Base-by-base conservation (phyloP, 371 early-diverging fungal genomes). In the Mucor sp. region DNA sequence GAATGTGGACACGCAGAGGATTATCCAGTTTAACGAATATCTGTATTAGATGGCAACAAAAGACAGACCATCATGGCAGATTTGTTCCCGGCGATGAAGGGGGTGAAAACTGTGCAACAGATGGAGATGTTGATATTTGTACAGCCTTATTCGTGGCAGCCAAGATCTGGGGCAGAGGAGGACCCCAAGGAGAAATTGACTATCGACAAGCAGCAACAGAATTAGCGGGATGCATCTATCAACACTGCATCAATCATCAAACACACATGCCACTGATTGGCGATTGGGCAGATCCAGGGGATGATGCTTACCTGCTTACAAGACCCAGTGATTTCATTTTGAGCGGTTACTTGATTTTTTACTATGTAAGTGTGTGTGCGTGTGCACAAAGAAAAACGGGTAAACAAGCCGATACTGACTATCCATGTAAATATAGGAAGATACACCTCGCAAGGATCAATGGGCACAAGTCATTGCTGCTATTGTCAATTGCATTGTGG, bases 281-380 rank as follows among this genome's bases (percentile, higher is more conserved):
- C 25, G 89, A 89, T 55, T 89, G 89, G 89, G 86, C 85, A 37
- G 76, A 81, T 44, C 77, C 74, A 33, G 86, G 84, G 11, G 83
- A 83, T 59, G 85, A 85, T 32, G 83, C 79, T 17, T 74, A 80
- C 32, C 62, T 76, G 32, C 75, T 87, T 32, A 89, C 86, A 1
- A 71, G 89, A 35, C 87, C 89, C 0, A 82, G 86, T 58, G 89
- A 89, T 70, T 89, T 87, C 60, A 86, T 89, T 62, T 71, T 89
- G 11, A 79, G 84, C 43, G 85, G 83, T 5, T 89, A 80, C 43
- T 62, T 86, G 59, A 72, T 86, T 1, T 89, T 89, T 60, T 83
- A 84, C 48, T 77, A 84, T 48, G 80, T 77, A 68, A 66, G 72
- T 57, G 3, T 25, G 8, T 27, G 12, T 12, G n/a, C n/a, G n/a